These are phyloP conservation scores for Boletus pseudopeckii DNA, from an alignment of 768 basidiomycete genomes.

Conservation along the genomic window DNA sequence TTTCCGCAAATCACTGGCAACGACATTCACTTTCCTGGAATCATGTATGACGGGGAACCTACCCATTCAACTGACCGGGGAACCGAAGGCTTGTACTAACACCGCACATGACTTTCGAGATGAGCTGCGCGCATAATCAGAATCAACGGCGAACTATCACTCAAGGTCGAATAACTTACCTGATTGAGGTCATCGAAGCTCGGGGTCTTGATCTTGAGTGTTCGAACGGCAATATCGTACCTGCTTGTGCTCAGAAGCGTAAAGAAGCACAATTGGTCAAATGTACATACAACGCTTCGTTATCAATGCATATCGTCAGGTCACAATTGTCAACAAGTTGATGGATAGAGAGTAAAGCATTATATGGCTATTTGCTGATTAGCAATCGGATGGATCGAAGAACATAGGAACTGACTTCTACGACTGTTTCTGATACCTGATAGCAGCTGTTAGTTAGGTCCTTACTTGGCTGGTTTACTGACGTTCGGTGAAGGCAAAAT, in stretches of 20 bases:
- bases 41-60: slow-evolving; percentile 14
- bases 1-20: slow-evolving; percentile 73
- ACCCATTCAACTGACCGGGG: slow-evolving; percentile 93
- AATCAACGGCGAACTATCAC: neutral
- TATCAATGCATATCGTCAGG: slow-evolving; percentile 80
- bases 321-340: slow-evolving; percentile 90
- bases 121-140: slow-evolving; percentile 41
- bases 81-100: slow-evolving; percentile 89
- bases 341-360: slow-evolving; percentile 78
- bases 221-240: slow-evolving; percentile 67
- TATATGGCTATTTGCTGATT: slow-evolving; percentile 60
- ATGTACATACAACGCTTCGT: slow-evolving; percentile 69
- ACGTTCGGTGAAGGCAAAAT: slow-evolving; percentile 57
- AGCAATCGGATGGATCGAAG: neutral
- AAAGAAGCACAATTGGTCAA: neutral
- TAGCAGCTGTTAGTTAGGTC: slow-evolving; percentile 9
- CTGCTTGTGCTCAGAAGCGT: slow-evolving; percentile 33
- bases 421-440: slow-evolving; percentile 47
- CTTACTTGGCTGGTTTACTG: slow-evolving; percentile 6
- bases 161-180: slow-evolving; percentile 35
- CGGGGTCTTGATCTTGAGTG: slow-evolving; percentile 63
- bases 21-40: slow-evolving; percentile 3
- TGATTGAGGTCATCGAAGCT: slow-evolving; percentile 66
- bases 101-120: slow-evolving; percentile 91
- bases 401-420: slow-evolving; percentile 39